Percentiles rank a stretch among this genome's conserved stretches.
Evolutionary conservation across 306 rosid species (phyloP).

Genomic region (Quercus berberidifolia): DNA sequence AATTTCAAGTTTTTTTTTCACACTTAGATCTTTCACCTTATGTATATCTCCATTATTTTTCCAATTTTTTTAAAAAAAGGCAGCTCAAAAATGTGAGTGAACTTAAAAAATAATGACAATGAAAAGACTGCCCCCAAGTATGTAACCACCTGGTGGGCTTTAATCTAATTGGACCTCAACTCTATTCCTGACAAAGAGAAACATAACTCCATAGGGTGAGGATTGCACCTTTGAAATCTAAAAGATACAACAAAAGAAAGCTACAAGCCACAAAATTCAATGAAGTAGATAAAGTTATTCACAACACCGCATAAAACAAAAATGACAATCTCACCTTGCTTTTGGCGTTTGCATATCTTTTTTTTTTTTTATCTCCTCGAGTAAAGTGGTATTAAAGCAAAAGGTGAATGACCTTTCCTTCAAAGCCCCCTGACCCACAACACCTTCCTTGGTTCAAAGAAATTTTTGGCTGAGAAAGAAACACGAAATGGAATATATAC

Average conservation of each 20-base stretch:
- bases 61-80: background rate
- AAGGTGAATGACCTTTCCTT: constrained; percentile 26
- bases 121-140: too few relatives aligned
- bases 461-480: constrained; percentile 44
- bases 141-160: background rate
- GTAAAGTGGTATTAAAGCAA: constrained; percentile 18
- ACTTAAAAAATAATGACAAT: background rate
- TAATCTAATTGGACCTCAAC: background rate
- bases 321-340: constrained; percentile 56
- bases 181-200: background rate
- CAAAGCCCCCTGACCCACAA: constrained; percentile 58
- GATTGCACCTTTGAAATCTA: background rate
- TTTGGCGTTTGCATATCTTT: constrained; percentile 77
- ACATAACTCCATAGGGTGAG: background rate
- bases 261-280: background rate
- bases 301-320: constrained; percentile 1
- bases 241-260: background rate
- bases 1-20: background rate
- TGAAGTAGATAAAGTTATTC: background rate
- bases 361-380: constrained; percentile 7
- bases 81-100: background rate
- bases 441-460: constrained; percentile 44
- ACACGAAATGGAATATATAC: constrained; percentile 41
- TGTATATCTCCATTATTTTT: background rate
- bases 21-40: background rate